These are phyloP conservation scores for Paramecium pentaurelia DNA, from an alignment of 73 alveolate genomes.

Conservation along the genomic window DNA sequence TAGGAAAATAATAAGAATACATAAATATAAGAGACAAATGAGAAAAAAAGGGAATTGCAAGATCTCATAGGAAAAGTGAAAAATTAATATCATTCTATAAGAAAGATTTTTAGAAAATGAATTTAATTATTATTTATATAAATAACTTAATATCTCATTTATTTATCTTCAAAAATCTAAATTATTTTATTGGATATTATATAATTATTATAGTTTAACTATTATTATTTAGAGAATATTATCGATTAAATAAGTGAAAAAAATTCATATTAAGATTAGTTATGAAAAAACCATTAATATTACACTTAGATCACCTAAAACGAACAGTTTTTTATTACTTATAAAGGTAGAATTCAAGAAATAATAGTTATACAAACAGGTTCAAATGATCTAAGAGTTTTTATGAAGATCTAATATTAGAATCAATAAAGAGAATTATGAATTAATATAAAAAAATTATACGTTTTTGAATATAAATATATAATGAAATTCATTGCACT, in stretches of 20 bases:
- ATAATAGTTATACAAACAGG: too few species aligned
- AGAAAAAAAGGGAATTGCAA: neutral
- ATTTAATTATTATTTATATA: neutral
- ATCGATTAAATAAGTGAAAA: too few species aligned
- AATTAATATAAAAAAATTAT: neutral
- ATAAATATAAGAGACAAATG: neutral
- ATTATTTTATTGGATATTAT: neutral
- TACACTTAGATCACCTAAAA: neutral
- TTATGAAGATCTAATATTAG: neutral
- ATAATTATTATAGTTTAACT: neutral
- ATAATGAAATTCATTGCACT: neutral
- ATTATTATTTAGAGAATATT: neutral
- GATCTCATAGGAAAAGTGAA: neutral
- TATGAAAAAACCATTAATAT: too few species aligned
- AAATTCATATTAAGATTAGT: neutral
- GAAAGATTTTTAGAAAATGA: neutral
- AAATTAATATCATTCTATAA: neutral
- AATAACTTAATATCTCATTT: neutral
- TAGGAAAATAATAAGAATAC: neutral
- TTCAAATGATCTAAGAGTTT: neutral
- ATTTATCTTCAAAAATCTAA: neutral
- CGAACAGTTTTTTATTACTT: neutral
- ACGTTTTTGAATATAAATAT: neutral
- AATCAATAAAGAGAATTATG: neutral
- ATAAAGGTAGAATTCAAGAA: neutral